phyloP scores from a whole-genome alignment of 1,139 yeast genomes.

The Blastobotrys arbuscula region DNA sequence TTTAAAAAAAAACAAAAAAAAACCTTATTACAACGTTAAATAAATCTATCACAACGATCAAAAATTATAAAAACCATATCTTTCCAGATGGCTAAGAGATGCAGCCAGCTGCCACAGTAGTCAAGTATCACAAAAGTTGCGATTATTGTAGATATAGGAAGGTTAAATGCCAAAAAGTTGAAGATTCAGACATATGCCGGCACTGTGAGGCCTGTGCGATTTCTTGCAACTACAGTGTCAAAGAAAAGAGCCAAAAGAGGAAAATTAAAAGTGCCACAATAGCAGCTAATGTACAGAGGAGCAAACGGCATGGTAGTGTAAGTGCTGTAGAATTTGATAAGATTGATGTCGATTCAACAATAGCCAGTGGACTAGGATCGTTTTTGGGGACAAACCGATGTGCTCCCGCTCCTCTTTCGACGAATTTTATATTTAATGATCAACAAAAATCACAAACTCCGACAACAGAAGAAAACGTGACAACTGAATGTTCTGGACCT shows the following conservation, averaged over 20 bases:
- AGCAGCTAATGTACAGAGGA: constrained; percentile 15
- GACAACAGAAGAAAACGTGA: background rate
- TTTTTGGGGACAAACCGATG: background rate
- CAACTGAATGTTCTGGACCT: too few species aligned
- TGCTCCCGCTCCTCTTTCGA: background rate
- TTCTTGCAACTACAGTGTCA: constrained; percentile 19
- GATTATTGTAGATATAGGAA: constrained; percentile 24
- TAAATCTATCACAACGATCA: too few species aligned
- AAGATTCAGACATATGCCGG: constrained; percentile 16
- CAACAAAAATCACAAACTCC: background rate
- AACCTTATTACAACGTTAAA: too few species aligned
- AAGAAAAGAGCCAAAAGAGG: constrained; percentile 20
- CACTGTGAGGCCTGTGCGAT: constrained; percentile 22
- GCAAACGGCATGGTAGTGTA: background rate
- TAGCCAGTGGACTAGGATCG: constrained; percentile 3
- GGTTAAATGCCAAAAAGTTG: constrained; percentile 19
- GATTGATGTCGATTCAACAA: background rate
- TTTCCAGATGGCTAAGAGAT: too few species aligned
- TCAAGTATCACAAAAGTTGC: constrained; percentile 21
- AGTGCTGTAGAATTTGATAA: background rate
- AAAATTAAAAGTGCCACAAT: constrained; percentile 19
- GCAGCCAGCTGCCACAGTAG: background rate
- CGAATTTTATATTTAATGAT: background rate
- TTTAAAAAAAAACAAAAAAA: too few species aligned
- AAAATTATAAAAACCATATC: too few species aligned